A percentile compares a stretch with the other conserved stretches of the same genome.
phyloP scores from a whole-genome alignment of 2,329 filamentous ascomycete species.

The Talaromyces sp. region DNA sequence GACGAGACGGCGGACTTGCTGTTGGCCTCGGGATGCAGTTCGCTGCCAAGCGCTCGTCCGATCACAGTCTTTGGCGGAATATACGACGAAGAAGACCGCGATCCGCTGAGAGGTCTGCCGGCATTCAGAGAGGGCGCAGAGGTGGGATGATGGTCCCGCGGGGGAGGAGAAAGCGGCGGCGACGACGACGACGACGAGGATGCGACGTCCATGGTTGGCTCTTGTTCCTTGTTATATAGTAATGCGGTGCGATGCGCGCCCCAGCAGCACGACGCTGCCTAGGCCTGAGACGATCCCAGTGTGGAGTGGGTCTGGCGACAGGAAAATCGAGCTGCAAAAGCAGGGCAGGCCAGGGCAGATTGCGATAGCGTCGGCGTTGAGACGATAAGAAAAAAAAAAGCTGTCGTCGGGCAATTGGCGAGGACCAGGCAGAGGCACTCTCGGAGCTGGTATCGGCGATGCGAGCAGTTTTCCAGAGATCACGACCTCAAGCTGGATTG shows the following conservation, averaged over 20 bases:
- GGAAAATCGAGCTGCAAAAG: not conserved
- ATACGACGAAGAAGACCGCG: conserved; percentile 7
- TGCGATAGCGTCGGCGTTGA: not conserved
- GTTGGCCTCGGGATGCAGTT: conserved; percentile 34
- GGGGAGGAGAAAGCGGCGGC: not conserved
- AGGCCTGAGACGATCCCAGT: not conserved
- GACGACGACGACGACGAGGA: not conserved
- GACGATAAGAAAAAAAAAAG: not conserved
- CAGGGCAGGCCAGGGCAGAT: not conserved
- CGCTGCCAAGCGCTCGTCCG: conserved; percentile 38
- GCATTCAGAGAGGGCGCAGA: not conserved
- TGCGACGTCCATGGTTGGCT: not conserved
- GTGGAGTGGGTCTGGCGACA: not conserved
- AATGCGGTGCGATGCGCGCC: not conserved
- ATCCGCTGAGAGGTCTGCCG: not conserved
- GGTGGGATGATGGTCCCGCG: not conserved
- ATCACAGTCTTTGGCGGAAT: conserved; percentile 34
- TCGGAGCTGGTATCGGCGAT: not conserved
- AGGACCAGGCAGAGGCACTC: not conserved
- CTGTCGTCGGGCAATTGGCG: not conserved
- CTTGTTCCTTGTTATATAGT: not conserved
- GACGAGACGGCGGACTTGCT: conserved; percentile 13
- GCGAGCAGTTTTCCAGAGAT: not conserved
- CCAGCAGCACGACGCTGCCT: conserved; percentile 1
- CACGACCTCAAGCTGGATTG: not conserved